A percentile compares a stretch with the other conserved stretches of the same genome.
Evolutionary conservation across 2,329 filamentous ascomycete genomes (phyloP).

Genomic region (Sarocladiaceae sp.): DNA sequence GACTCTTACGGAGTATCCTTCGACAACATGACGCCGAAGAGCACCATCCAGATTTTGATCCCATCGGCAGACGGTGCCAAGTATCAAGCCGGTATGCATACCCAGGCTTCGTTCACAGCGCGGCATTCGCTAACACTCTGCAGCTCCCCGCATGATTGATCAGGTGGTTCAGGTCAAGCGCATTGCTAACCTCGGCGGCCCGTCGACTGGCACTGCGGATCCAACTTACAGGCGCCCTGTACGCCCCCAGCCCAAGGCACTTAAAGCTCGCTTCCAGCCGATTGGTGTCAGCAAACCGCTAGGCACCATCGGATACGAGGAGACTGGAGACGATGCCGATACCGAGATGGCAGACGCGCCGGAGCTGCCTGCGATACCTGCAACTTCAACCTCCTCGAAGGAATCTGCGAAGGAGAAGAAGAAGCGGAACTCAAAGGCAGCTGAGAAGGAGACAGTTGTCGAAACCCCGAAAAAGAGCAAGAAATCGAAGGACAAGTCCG

Average conservation of each 20-base stretch:
- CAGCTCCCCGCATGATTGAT: constrained; percentile 38
- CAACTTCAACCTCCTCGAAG: constrained; percentile 19
- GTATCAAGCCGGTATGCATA: constrained; percentile 46
- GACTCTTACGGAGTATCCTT: constrained; percentile 55
- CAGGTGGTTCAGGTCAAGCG: constrained; percentile 61
- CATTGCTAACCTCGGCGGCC: constrained; percentile 48
- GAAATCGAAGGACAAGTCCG: constrained; percentile 16
- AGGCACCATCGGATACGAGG: constrained; percentile 33
- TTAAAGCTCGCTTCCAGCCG: constrained; percentile 62
- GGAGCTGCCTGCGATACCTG: constrained; percentile 4
- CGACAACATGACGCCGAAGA: constrained; percentile 42
- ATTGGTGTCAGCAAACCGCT: constrained; percentile 44
- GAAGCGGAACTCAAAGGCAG: constrained; percentile 20
- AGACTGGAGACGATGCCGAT: constrained; percentile 36
- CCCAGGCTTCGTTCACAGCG: neutral
- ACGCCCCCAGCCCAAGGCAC: constrained; percentile 59
- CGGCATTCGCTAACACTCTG: constrained; percentile 8
- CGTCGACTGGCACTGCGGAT: constrained; percentile 28
- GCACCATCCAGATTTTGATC: constrained; percentile 53
- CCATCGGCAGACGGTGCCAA: constrained; percentile 48
- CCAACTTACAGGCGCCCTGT: constrained; percentile 44
- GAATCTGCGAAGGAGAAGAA: constrained; percentile 23
- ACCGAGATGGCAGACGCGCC: constrained; percentile 36
- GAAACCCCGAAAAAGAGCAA: constrained; percentile 12
- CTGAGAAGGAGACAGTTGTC: constrained; percentile 11